phyloP scores from a whole-genome alignment of 2,329 filamentous ascomycete species.

The Arthrobotrys sphaeroides region DNA sequence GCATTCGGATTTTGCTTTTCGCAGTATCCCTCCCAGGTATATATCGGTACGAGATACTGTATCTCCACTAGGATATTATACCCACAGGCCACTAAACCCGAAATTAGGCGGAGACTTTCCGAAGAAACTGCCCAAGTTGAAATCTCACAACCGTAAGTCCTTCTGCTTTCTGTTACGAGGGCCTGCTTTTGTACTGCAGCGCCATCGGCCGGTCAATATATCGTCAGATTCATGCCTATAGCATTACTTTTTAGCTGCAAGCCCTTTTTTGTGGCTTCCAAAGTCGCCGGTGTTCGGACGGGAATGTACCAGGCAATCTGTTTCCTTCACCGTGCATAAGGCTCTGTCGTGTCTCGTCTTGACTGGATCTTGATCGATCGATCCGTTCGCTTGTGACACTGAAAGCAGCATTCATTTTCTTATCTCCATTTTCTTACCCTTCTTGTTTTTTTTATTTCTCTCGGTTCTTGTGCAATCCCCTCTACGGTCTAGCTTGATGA shows the following conservation, averaged over 20 bases:
- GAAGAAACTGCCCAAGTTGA: constrained; percentile 1
- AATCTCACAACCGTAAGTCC: background rate
- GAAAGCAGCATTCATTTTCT: background rate
- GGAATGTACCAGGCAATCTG: background rate
- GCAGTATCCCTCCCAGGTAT: constrained; percentile 19
- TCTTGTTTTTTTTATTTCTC: background rate
- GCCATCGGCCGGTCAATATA: constrained; percentile 2
- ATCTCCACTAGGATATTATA: constrained; percentile 30
- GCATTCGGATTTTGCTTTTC: constrained; percentile 20
- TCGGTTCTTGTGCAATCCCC: background rate
- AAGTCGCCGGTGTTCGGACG: background rate
- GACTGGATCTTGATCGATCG: constrained; percentile 23
- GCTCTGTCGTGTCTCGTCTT: constrained; percentile 1
- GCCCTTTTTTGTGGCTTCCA: constrained; percentile 10
- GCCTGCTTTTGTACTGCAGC: too few relatives aligned
- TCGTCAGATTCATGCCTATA: constrained; percentile 4
- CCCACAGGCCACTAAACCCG: background rate
- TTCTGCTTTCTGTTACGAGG: constrained; percentile 11
- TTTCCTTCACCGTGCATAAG: background rate
- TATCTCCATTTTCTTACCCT: background rate
- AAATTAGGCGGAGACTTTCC: constrained; percentile 21
- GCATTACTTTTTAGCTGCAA: constrained; percentile 18
- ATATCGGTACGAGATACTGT: constrained; percentile 36
- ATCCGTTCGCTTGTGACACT: constrained; percentile 9
- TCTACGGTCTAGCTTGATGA: background rate